Base-by-base conservation (phyloP, 2,329 filamentous ascomycete species). In the Helotiales sp. region DNA sequence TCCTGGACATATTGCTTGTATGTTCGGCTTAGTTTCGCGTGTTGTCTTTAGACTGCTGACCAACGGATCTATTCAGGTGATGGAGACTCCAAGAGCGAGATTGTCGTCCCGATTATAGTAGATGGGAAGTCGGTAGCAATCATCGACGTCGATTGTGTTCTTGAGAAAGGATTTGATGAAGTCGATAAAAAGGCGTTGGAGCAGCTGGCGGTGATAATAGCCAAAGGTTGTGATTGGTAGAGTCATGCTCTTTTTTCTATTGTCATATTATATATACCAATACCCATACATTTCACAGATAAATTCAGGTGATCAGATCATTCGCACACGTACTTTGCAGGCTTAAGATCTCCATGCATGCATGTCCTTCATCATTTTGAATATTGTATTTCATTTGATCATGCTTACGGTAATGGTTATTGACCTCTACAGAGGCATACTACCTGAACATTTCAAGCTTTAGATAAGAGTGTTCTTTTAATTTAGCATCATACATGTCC, bases 101-200 rank as follows among this genome's bases (percentile, higher is more conserved):
- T 95, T 70, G 90, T 95, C 17, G 90, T 93, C 49, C 90, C 90
- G 1, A 81, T 93, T 60, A 63, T 61, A 62, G 66, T 51, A 57
- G 68, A 64, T 7, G 68, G 63, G 24, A 76, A 82, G 75, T 75
- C 88, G 5, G 85, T 89, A 22, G 89, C 85, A 2, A 89, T 93
- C 62, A 90, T 95, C 59, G 90, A 95, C 68, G 78, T 93, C 24
- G 90, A 95, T 72, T 93, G 90, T 69, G 83, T 86, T 1, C 83
- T 81, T 33, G 64, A 81, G 52, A 73, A 81, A 13, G 89, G 89
- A 0, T 93, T 93, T 64, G 84, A 90, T 63, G 78, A 83, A 58
- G 80, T 86, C 44, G 90, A 95, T 71, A 79, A 80, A 72, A 72
- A 69, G 60, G 82, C 82, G 64, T 72, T 95, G 58, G 89, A 93